phyloP scores from a whole-genome alignment of 148 eudicot genomes.

The Chenopodium formosanum region DNA sequence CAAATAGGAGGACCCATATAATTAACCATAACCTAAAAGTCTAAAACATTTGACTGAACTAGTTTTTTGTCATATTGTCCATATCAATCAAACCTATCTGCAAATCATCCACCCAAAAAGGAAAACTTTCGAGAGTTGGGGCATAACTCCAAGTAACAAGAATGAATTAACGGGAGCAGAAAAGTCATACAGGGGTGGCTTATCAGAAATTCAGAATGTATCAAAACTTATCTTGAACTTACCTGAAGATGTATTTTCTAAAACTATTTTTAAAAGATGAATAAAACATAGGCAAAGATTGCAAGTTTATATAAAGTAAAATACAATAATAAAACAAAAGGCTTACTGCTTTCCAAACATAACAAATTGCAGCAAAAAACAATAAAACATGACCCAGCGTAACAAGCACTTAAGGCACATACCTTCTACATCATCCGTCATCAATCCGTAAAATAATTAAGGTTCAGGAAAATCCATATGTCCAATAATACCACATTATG shows the following conservation, averaged over 20 bases:
- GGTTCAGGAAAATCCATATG: neutral
- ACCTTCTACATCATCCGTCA: conserved; percentile 4
- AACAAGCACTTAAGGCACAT: conserved; percentile 4
- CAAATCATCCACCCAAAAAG: no score
- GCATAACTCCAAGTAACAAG: neutral
- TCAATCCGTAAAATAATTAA: neutral
- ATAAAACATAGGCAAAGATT: neutral
- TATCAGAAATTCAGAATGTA: no score
- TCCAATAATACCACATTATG: neutral
- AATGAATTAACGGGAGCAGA: neutral
- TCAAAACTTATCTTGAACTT: no score
- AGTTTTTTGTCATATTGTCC: no score
- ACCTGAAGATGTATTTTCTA: no score
- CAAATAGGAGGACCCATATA: neutral
- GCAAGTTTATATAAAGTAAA: neutral
- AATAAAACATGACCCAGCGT: neutral
- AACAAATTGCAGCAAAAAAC: neutral
- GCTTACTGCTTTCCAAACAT: neutral
- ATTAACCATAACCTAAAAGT: no score
- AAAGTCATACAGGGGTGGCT: neutral
- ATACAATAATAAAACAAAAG: neutral
- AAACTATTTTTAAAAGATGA: no score
- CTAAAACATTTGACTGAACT: no score
- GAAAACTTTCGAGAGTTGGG: no score
- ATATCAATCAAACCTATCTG: no score